Percentiles rank a stretch among this genome's conserved stretches.
Evolutionary conservation across 306 rosid species (phyloP).

Genomic region (Casuarina cunninghamiana): DNA sequence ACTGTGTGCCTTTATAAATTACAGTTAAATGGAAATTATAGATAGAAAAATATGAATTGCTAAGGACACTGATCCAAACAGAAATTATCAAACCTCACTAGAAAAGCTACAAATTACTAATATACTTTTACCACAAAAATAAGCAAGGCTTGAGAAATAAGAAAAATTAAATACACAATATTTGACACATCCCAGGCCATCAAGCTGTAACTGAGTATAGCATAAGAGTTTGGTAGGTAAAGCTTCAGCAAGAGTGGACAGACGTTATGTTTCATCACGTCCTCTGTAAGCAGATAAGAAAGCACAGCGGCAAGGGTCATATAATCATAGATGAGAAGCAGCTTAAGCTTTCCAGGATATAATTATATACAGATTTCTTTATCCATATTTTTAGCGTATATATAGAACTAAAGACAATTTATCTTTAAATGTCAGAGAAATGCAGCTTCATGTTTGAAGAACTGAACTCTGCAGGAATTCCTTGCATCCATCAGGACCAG

Average conservation of each 20-base stretch:
- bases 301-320: not conserved
- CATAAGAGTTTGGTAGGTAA: not conserved
- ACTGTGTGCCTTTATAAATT: constrained; percentile 3
- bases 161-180: not conserved
- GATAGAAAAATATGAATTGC: not conserved
- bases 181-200: not conserved
- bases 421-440: not conserved
- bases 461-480: not conserved
- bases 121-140: not conserved
- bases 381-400: too few relatives aligned
- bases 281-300: not conserved
- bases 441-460: not conserved
- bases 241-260: not conserved
- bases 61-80: constrained; percentile 3
- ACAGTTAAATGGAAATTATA: constrained; percentile 16
- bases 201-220: not conserved
- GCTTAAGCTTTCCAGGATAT: too few relatives aligned
- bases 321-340: not conserved
- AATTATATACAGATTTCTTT: too few relatives aligned
- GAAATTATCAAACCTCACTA: constrained; percentile 2
- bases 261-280: not conserved
- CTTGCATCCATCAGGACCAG: not conserved
- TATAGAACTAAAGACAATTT: too few relatives aligned
- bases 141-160: not conserved
- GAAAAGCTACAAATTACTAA: not conserved